Conservation (phyloP, 495 filamentous ascomycete species). For the Xylaria palmicola region DNA sequence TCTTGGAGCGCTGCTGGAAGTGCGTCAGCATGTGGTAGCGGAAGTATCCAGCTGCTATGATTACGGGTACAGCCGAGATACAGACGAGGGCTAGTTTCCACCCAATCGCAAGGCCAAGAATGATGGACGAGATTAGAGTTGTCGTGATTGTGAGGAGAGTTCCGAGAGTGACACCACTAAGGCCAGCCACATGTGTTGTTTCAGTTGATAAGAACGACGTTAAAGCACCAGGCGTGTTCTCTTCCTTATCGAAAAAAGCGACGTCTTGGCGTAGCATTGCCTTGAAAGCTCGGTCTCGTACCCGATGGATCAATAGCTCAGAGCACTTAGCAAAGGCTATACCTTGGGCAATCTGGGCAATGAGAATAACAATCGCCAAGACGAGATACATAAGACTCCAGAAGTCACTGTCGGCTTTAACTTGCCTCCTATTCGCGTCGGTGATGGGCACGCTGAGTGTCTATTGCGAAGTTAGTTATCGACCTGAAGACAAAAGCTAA, state of each 20-base stretch:
- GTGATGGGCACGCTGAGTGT: slow-evolving; percentile 38
- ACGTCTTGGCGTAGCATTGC: slow-evolving; percentile 92
- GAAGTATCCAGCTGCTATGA: slow-evolving; percentile 79
- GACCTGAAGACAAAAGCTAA: neutral
- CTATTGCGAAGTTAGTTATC: slow-evolving; percentile 23
- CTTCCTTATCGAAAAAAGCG: slow-evolving; percentile 79
- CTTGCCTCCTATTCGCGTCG: slow-evolving; percentile 29
- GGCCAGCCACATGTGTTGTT: slow-evolving; percentile 78
- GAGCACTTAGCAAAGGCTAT: slow-evolving; percentile 80
- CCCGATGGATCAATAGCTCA: slow-evolving; percentile 77
- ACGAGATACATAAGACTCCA: slow-evolving; percentile 95
- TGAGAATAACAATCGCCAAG: slow-evolving; percentile 75
- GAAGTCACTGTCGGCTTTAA: slow-evolving; percentile 74
- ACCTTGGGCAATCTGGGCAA: slow-evolving; percentile 68
- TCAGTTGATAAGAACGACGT: slow-evolving; percentile 84
- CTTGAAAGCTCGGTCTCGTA: slow-evolving; percentile 76
- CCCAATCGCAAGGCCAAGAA: slow-evolving; percentile 66
- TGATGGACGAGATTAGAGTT: slow-evolving; percentile 67
- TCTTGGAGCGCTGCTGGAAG: slow-evolving; percentile 69
- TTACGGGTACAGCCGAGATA: slow-evolving; percentile 70
- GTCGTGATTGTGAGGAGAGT: slow-evolving; percentile 74
- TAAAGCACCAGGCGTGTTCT: slow-evolving; percentile 81
- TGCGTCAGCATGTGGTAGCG: slow-evolving; percentile 78
- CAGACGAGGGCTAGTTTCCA: slow-evolving; percentile 93
- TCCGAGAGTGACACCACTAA: slow-evolving; percentile 81